Evolutionary conservation across 371 early-diverging fungal species (phyloP).

Genomic region (Actinomortierella ambigua): DNA sequence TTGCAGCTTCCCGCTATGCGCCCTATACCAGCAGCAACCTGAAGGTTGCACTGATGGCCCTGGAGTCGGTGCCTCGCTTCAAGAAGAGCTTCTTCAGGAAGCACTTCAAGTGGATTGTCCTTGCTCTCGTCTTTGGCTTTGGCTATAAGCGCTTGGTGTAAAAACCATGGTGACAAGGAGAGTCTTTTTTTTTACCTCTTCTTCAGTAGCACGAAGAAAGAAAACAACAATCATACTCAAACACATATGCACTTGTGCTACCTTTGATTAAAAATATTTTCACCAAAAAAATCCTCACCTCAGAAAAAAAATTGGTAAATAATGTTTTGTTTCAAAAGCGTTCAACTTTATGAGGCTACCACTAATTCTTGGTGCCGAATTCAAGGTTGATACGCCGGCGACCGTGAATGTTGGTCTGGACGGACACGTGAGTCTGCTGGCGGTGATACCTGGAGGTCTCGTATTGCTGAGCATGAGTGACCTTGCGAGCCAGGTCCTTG

Average conservation of each 20-base stretch:
- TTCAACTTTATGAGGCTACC: no score
- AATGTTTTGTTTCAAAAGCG: no score
- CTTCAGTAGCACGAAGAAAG: no score
- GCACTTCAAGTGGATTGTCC: conserved; percentile 36
- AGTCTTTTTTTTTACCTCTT: no score
- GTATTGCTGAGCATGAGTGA: conserved; percentile 15
- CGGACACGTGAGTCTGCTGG: conserved; percentile 6
- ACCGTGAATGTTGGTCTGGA: conserved; percentile 6
- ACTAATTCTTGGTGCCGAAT: conserved; percentile 21
- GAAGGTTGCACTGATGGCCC: conserved; percentile 40
- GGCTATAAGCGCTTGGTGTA: conserved; percentile 16
- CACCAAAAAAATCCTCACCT: background rate
- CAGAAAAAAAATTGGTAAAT: no score
- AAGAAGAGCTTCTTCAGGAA: conserved; percentile 26
- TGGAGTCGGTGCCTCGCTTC: conserved; percentile 48
- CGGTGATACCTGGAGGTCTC: conserved; percentile 20
- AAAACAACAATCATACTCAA: no score
- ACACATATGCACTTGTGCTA: no score
- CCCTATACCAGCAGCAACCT: conserved; percentile 58
- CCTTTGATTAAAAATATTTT: conserved; percentile 1
- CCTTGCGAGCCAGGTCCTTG: conserved; percentile 5
- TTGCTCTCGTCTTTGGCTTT: conserved; percentile 39
- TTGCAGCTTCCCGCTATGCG: conserved; percentile 59
- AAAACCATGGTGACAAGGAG: no score
- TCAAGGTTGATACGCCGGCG: conserved; percentile 1